Evolutionary conservation across 805 yeast genomes (phyloP).

Genomic region (Candida sithepensis): DNA sequence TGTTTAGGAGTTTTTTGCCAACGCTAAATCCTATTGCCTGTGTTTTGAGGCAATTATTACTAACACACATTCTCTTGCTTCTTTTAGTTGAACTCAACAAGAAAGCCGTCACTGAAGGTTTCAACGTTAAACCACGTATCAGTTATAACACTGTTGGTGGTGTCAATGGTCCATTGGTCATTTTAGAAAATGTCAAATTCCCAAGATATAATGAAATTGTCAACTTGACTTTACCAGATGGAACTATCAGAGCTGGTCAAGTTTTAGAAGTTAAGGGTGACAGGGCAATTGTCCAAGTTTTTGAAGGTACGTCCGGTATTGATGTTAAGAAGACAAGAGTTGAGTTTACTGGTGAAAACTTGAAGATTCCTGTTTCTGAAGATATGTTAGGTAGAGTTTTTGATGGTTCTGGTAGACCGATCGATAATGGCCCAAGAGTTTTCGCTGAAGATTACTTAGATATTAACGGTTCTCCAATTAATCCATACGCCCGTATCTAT

Average conservation of each 20-base stretch:
- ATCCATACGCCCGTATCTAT: conserved; percentile 96
- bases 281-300: conserved; percentile 97
- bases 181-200: conserved; percentile 78
- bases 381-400: conserved; percentile 97
- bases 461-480: conserved; percentile 98
- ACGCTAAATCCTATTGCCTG: too few relatives aligned
- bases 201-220: conserved; percentile 96
- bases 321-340: conserved; percentile 97
- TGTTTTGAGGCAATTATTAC: too few relatives aligned
- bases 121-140: conserved; percentile 84
- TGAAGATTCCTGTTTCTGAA: conserved; percentile 93
- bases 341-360: conserved; percentile 93
- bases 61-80: conserved; percentile 29
- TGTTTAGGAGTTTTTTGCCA: too few relatives aligned
- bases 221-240: conserved; percentile 94
- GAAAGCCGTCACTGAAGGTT: conserved; percentile 88
- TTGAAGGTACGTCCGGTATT: conserved; percentile 98
- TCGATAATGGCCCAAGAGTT: conserved; percentile 96
- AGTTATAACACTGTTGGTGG: conserved; percentile 97
- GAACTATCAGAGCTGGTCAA: conserved; percentile 92
- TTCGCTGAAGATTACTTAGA: conserved; percentile 98
- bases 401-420: conserved; percentile 98
- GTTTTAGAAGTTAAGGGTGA: conserved; percentile 97
- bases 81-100: conserved; percentile 73
- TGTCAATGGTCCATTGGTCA: conserved; percentile 97